These are phyloP conservation scores for Calonectria pseudoreteaudii DNA, from an alignment of 2,329 filamentous ascomycete genomes.

Conservation along the genomic window DNA sequence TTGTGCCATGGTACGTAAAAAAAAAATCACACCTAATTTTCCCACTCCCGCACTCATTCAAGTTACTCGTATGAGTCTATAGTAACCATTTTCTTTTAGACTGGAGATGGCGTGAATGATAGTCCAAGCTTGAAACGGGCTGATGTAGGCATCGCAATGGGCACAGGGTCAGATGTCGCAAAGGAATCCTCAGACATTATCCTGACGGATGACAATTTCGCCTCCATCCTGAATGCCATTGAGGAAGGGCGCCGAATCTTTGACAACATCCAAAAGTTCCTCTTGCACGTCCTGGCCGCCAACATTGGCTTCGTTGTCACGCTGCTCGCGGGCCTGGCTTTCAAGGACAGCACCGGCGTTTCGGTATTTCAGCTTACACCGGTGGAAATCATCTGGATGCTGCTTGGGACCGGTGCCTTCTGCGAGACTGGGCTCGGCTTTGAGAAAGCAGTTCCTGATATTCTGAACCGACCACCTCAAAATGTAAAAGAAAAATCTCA, in stretches of 20 bases:
- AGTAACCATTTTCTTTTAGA: slow-evolving; percentile 43
- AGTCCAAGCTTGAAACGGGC: slow-evolving; percentile 74
- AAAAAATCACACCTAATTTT: too few relatives aligned
- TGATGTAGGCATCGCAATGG: slow-evolving; percentile 80
- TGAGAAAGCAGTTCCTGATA: slow-evolving; percentile 74
- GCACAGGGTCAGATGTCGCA: slow-evolving; percentile 74
- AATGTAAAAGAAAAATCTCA: too few relatives aligned
- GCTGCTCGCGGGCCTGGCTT: slow-evolving; percentile 74
- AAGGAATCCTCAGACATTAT: slow-evolving; percentile 75
- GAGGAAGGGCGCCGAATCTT: slow-evolving; percentile 76
- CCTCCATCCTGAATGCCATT: slow-evolving; percentile 55
- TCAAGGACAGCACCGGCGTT: slow-evolving; percentile 73
- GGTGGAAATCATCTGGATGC: slow-evolving; percentile 80
- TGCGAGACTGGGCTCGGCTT: slow-evolving; percentile 80
- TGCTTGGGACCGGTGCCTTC: slow-evolving; percentile 78
- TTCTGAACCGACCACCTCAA: slow-evolving; percentile 72
- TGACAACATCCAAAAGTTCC: slow-evolving; percentile 79
- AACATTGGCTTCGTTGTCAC: slow-evolving; percentile 76
- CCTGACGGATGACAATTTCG: slow-evolving; percentile 77
- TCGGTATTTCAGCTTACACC: slow-evolving; percentile 78
- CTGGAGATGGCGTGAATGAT: slow-evolving; percentile 78
- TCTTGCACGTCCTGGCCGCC: slow-evolving; percentile 72
- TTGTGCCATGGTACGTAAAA: slow-evolving; percentile 67
- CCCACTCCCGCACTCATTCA: background rate
- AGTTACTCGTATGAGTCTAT: background rate